Percentiles rank a stretch among this genome's conserved stretches.
phyloP scores from a whole-genome alignment of 106 monocot genomes.

The Triglochin maritima region DNA sequence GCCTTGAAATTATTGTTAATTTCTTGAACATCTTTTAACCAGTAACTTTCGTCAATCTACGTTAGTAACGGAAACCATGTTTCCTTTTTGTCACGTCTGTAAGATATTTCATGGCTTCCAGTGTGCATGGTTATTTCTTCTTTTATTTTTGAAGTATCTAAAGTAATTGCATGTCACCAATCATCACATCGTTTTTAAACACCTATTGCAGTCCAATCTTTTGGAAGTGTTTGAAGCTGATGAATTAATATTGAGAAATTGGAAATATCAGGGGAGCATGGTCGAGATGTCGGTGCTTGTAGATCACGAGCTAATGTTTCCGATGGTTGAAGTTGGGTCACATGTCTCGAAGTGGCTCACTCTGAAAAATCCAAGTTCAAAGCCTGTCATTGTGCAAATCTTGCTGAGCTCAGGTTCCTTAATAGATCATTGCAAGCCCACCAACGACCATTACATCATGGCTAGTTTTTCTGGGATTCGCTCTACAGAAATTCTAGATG shows the following conservation, averaged over 20 bases:
- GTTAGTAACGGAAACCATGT: too few relatives aligned
- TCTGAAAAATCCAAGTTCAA: conserved; percentile 51
- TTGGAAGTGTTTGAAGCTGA: conserved; percentile 30
- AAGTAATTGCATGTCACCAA: not conserved
- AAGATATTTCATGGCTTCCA: too few relatives aligned
- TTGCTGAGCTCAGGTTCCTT: conserved; percentile 53
- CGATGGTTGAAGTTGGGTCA: conserved; percentile 46
- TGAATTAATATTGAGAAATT: conserved; percentile 47
- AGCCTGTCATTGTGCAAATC: conserved; percentile 56
- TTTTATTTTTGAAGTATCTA: not conserved
- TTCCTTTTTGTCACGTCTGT: too few relatives aligned
- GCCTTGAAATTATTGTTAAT: too few relatives aligned
- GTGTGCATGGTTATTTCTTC: not conserved
- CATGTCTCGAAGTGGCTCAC: conserved; percentile 46
- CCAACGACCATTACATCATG: conserved; percentile 19
- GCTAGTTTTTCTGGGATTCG: conserved; percentile 15
- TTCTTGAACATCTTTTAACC: too few relatives aligned
- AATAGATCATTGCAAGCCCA: conserved; percentile 39
- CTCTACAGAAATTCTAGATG: conserved; percentile 27
- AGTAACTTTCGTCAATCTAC: too few relatives aligned
- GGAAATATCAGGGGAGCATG: conserved; percentile 65
- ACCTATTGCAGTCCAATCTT: conserved; percentile 29
- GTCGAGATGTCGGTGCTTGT: conserved; percentile 46
- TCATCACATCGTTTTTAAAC: not conserved
- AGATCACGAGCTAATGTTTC: conserved; percentile 52